phyloP scores from a whole-genome alignment of 441 rosid species.

The Gossypium trilobum region DNA sequence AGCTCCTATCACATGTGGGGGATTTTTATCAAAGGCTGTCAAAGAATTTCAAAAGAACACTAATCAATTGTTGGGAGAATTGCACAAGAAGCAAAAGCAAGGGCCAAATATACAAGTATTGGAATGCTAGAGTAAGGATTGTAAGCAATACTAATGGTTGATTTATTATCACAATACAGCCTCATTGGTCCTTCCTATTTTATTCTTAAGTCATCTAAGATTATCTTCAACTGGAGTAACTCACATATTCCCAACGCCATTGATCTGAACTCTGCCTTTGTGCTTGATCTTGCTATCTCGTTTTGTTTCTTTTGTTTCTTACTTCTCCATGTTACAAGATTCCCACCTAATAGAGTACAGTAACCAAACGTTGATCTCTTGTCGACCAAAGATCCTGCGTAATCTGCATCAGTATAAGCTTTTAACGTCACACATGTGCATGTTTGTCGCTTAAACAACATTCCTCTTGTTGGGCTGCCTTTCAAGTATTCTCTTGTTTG shows the following conservation, averaged over 20 bases:
- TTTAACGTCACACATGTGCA: no score
- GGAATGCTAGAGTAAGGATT: no score
- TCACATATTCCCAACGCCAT: neutral
- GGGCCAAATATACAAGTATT: no score
- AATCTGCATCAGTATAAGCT: neutral
- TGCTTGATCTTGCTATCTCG: neutral
- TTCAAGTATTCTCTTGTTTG: no score
- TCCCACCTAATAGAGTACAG: neutral
- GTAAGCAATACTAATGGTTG: neutral
- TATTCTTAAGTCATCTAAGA: neutral
- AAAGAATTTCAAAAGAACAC: no score
- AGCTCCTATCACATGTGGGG: no score
- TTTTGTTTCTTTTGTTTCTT: neutral
- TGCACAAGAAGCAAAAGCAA: no score
- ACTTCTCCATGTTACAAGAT: neutral
- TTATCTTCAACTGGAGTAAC: neutral
- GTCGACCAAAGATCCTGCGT: neutral
- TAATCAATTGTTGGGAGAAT: no score
- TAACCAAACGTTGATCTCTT: neutral
- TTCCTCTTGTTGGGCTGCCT: no score
- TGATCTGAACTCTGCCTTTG: neutral
- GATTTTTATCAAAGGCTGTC: no score
- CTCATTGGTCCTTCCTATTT: neutral
- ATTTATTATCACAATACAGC: neutral
- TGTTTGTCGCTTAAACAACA: no score